Conservation (phyloP, 495 filamentous ascomycete species). For the Astrothelium macrocarpum region DNA sequence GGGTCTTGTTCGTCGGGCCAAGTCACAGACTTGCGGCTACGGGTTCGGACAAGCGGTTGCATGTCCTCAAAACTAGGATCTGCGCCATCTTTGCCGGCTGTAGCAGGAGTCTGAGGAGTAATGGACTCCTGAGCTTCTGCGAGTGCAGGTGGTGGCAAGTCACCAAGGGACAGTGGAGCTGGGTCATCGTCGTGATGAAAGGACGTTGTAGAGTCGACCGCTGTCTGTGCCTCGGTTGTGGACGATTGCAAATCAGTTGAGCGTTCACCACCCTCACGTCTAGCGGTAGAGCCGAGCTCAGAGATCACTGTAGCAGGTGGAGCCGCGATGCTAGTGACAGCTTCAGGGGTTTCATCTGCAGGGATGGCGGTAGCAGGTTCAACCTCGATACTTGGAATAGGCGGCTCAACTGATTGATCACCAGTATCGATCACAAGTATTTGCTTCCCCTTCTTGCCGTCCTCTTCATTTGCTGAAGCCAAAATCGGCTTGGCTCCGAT, state of each 20-base stretch:
- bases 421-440: background rate
- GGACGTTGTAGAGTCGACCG: background rate
- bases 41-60: background rate
- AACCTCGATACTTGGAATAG: background rate
- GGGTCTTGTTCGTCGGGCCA: background rate
- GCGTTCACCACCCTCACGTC: background rate
- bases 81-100: background rate
- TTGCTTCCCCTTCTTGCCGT: constrained; percentile 7
- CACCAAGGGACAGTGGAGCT: too few relatives aligned
- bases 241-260: background rate
- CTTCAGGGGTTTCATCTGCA: background rate
- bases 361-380: background rate
- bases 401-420: background rate
- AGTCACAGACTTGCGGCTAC: background rate
- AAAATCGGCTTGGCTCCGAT: too few relatives aligned
- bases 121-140: background rate
- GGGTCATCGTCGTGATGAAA: background rate
- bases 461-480: background rate
- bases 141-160: background rate
- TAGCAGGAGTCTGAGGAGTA: background rate
- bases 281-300: background rate
- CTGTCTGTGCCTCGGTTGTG: background rate
- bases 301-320: background rate
- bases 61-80: background rate
- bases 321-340: background rate